phyloP scores from a whole-genome alignment of 305 asterid species.

The Fraxinus latifolia region DNA sequence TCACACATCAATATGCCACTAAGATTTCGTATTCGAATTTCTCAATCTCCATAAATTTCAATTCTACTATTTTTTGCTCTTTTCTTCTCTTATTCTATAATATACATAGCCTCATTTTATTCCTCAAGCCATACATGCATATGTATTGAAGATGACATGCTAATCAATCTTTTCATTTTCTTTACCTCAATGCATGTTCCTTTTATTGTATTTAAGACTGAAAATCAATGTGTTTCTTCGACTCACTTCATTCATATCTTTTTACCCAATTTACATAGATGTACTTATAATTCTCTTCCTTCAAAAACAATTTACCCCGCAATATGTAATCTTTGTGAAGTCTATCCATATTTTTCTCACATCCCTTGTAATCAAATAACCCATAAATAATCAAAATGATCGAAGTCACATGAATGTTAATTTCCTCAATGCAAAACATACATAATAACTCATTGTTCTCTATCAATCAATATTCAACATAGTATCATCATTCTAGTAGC shows the following conservation, averaged over 20 bases:
- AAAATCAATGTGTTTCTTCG: neutral
- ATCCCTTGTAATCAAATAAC: neutral
- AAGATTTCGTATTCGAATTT: too few relatives aligned
- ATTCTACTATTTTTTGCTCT: too few relatives aligned
- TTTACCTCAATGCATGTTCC: neutral
- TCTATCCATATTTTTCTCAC: neutral
- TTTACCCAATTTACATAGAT: neutral
- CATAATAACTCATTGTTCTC: neutral
- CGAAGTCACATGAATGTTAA: neutral
- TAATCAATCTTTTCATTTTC: too few relatives aligned
- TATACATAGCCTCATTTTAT: too few relatives aligned
- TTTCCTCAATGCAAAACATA: too few relatives aligned
- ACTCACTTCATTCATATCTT: neutral
- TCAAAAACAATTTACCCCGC: neutral
- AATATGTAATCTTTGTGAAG: neutral
- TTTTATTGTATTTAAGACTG: neutral
- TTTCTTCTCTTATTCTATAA: too few relatives aligned
- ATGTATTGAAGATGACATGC: too few relatives aligned
- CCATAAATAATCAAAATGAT: neutral
- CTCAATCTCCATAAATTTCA: too few relatives aligned
- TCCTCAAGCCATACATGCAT: too few relatives aligned
- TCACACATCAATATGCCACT: neutral
- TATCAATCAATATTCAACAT: neutral
- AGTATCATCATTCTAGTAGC: neutral
- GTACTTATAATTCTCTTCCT: neutral